A percentile compares a stretch with the other conserved stretches of the same genome.
phyloP scores from a whole-genome alignment of 352 stramenopile genomes.

The Globisporangium recalcitrans region DNA sequence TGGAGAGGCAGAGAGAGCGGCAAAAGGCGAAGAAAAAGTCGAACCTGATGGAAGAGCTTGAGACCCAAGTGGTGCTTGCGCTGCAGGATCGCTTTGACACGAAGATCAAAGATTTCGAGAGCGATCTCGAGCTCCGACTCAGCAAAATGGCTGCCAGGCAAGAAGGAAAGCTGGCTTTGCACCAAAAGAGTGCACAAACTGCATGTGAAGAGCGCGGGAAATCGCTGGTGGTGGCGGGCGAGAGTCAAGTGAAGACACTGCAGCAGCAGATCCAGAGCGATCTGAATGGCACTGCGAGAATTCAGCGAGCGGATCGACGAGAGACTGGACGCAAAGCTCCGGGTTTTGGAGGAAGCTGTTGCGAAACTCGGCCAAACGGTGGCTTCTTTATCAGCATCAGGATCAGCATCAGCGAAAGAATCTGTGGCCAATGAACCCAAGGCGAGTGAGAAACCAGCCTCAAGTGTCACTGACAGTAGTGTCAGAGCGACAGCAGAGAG shows the following conservation, averaged over 20 bases:
- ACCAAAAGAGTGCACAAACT: not conserved
- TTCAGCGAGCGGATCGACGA: constrained; percentile 1
- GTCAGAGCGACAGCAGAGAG: constrained; percentile 15
- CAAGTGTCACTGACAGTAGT: not conserved
- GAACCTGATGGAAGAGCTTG: constrained; percentile 4
- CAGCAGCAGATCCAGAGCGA: constrained; percentile 17
- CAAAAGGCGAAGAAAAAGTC: constrained; percentile 17
- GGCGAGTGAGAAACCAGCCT: not conserved
- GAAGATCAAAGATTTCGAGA: constrained; percentile 17
- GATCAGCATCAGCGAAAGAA: not conserved
- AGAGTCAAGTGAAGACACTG: constrained; percentile 20
- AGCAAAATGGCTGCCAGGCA: not conserved
- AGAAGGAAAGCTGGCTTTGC: not conserved
- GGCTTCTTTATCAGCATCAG: constrained; percentile 3
- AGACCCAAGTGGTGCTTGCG: not conserved
- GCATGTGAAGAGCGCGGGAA: not conserved
- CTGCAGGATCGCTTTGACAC: constrained; percentile 3
- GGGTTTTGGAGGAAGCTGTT: constrained; percentile 3
- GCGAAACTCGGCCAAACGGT: not conserved
- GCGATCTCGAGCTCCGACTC: not conserved
- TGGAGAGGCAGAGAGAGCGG: constrained; percentile 20
- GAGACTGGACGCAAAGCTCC: not conserved
- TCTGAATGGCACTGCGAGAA: not conserved
- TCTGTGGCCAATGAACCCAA: not conserved
- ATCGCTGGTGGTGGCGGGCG: not conserved